phyloP scores from a whole-genome alignment of 345 rosid genomes.

The Reutealis trisperma region DNA sequence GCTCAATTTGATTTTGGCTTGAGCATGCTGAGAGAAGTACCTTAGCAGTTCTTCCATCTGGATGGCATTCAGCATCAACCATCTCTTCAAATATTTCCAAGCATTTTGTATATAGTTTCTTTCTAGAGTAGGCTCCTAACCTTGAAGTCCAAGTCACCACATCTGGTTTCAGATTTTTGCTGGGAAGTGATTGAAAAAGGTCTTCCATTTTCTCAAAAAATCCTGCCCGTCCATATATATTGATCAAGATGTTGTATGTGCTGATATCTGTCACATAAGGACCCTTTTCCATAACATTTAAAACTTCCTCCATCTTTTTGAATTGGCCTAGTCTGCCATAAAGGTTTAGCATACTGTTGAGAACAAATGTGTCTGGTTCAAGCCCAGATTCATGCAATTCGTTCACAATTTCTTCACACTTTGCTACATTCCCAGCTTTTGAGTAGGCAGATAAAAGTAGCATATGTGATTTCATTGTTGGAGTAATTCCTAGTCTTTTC shows the following conservation, averaged over 20 bases:
- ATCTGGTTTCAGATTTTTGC: constrained; percentile 52
- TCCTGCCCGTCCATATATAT: constrained; percentile 74
- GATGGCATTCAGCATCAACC: constrained; percentile 81
- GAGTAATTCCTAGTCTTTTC: constrained; percentile 73
- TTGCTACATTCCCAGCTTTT: constrained; percentile 58
- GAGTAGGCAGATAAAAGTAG: constrained; percentile 82
- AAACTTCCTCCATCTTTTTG: constrained; percentile 70
- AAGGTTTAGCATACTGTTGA: constrained; percentile 80
- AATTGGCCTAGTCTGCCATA: constrained; percentile 80
- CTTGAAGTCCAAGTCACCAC: constrained; percentile 96
- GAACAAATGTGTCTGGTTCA: constrained; percentile 74
- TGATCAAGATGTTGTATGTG: constrained; percentile 87
- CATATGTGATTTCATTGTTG: constrained; percentile 97
- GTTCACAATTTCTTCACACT: constrained; percentile 69
- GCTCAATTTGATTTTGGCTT: constrained; percentile 71
- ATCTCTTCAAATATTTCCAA: constrained; percentile 82
- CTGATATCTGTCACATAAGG: constrained; percentile 61
- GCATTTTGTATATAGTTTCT: constrained; percentile 70
- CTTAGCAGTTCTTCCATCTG: constrained; percentile 87
- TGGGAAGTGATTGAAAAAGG: constrained; percentile 46
- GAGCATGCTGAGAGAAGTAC: constrained; percentile 83
- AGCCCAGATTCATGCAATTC: constrained; percentile 75
- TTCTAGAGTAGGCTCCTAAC: constrained; percentile 74
- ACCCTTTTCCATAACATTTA: constrained; percentile 61
- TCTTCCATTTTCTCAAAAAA: constrained; percentile 68